Base-by-base conservation (phyloP, 1,139 yeast species). In the Diutina ranongensis region DNA sequence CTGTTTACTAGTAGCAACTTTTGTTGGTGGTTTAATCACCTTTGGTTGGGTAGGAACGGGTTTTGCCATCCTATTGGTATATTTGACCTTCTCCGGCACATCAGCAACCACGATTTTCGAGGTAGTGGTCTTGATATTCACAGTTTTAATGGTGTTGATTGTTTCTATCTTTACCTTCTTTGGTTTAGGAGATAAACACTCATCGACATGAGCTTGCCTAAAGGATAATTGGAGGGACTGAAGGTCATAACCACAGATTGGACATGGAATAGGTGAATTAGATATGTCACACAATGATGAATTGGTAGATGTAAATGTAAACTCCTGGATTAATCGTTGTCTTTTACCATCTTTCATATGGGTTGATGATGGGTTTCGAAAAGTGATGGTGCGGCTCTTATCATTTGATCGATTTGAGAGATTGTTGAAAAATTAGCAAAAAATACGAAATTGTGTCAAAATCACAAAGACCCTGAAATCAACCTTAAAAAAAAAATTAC, bases 231-330 rank as follows among this genome's bases (percentile, higher is more conserved):
- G 21, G 9, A 38, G 22, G n/a, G 15, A n/a, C 18, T 12, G 31
- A 27, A 38, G 31, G 10, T 38, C 42, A 25, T n/a, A 38, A 20
- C n/a, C 12, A 20, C 42, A 38, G 16, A 38, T 20, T 10, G 42
- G 42, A 38, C 42, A 38, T 15, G 42, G 31, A 10, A 38, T 25
- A n/a, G 34, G 34, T 4, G 34, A 15, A 12, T 4, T 12, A 12
- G 34, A 12, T 7, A 15, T 13, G 34, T 4, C 13, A 7, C 12
- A 12, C 5, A 15, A 15, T 15, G n/a, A 15, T 32, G 34, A 15
- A 7, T 5, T 7, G 5, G 28, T 7, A 7, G 28, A n/a, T 31
- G 7, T 31, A 5, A 31, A 31, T 31, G 36, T 13, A 16, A 34
- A 34, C 12, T 34, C 36, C 20, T 15, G 12, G 4, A 34, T n/a